Base-by-base conservation (phyloP, 2,329 filamentous ascomycete genomes). In the Penicillium oxalicum region DNA sequence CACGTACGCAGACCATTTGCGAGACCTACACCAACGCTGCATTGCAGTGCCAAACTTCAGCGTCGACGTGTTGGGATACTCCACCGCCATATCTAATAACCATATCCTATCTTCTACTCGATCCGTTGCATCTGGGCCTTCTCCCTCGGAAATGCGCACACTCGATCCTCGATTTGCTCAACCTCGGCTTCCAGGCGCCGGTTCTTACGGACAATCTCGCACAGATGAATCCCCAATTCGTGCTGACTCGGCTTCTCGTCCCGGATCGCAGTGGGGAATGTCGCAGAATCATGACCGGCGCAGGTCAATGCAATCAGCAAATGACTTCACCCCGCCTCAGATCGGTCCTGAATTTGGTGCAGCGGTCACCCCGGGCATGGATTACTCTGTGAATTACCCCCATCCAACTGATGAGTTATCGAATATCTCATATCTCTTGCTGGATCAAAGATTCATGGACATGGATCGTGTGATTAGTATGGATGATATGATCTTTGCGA, bases 381-480 rank as follows among this genome's bases (percentile, higher is more conserved):
- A 27, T 9, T 48, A 41, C n/a, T 34, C 45, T 12, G 38, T 44
- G 3, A 43, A 40, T 5, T 32, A 18, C 13, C 32, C 33, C n/a
- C 13, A 32, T 2, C 41, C 38, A n/a, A 29, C 49, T 24, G 47
- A 47, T 37, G 43, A 49, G 25, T 44, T 49, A 13, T 37, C 46
- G 8, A 44, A 37, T 24, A 49, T 45, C 2, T 49, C 47, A 5
- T 46, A 49, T 24, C 34, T 47, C 9, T 36, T 52, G 37, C 33
- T 52, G 4, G 50, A 49, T 32, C 50, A 45, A 24, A 36, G 39
- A 9, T 52, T 52, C 11, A 46, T 52, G 42, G 50, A 52, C 4
- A 47, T 52, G 47, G 50, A 52, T 44, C 46, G 50, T 11, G 47
- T 52, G 18, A 52, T 52, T 13, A 52, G 46, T 32, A 24, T 52